Base-by-base conservation (phyloP, 2,329 filamentous ascomycete genomes). In the Coniochaeta hoffmannii region DNA sequence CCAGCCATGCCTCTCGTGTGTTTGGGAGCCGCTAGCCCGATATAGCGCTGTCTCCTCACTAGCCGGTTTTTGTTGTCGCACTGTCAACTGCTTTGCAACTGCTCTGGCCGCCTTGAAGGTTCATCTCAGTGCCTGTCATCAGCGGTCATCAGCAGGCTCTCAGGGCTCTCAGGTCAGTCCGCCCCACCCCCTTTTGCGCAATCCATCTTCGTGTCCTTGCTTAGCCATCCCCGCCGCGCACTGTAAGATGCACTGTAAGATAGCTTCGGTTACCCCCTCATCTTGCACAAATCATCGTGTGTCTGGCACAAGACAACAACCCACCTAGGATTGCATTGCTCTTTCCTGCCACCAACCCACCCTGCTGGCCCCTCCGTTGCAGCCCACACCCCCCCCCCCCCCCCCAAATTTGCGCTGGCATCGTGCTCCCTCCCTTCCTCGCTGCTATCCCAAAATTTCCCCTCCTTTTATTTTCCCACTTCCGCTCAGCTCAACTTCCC, bases 401-500 rank as follows among this genome's bases (percentile, higher is more conserved):
- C 59, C 56, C 60, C 59, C 57, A 57, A 56, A 50, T 54, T 53
- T 55, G 54, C 58, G 58, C 55, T 60, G 57, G 59, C 57, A 46
- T n/a, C 41, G 41, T 54, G 57, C 61, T 61, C 64, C 61, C 58
- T 60, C 59, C 58, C 58, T 57, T 61, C 57, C 59, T 55, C 57
- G 53, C 56, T 59, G 57, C 57, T 59, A 62, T 60, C 57, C 58
- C 54, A 58, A 60, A 59, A 53, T 61, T 61, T 64, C 63, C 60
- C 58, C 59, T 61, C 61, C 64, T 64, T 62, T 62, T 58, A 60
- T 62, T 59, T 65, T 61, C 60, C 63, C 62, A 58, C 64, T 64
- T 63, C 62, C 58, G 61, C 65, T 63, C 65, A 61, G 57, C 60
- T 46, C 41, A 34, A 22, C 50, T 53, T 38, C 50, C 50, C 50